phyloP scores from a whole-genome alignment of 1,284 basidiomycete genomes.

The Marasmius oreades region DNA sequence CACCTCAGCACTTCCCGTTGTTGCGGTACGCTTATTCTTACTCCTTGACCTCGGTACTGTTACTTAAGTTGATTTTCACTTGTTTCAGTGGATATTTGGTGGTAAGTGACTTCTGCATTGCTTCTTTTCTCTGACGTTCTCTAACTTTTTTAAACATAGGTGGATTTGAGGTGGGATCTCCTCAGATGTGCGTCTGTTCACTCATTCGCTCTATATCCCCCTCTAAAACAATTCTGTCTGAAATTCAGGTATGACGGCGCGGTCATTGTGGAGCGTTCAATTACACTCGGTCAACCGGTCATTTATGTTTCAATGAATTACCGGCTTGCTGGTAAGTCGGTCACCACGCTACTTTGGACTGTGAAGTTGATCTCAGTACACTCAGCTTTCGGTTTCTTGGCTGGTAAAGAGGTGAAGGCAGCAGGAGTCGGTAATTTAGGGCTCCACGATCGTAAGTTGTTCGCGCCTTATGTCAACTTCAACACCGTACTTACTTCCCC shows the following conservation, averaged over 20 bases:
- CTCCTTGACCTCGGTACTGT: background rate
- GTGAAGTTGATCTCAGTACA: background rate
- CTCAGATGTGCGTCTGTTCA: conserved; percentile 29
- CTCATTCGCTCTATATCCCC: background rate
- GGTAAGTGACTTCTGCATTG: conserved; percentile 27
- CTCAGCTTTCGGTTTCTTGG: conserved; percentile 36
- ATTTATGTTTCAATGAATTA: conserved; percentile 58
- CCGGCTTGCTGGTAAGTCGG: conserved; percentile 26
- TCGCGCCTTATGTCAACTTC: background rate
- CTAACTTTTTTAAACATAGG: conserved; percentile 26
- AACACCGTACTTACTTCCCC: background rate
- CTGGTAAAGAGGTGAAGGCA: conserved; percentile 37
- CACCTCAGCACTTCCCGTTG: conserved; percentile 47
- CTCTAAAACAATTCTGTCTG: conserved; percentile 13
- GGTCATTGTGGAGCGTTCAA: conserved; percentile 44
- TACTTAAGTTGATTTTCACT: background rate
- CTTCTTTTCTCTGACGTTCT: background rate
- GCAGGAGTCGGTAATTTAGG: conserved; percentile 47
- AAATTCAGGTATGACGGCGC: conserved; percentile 39
- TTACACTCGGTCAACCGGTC: conserved; percentile 41
- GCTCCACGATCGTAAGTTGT: conserved; percentile 34
- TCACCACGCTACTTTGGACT: background rate
- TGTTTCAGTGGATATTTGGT: conserved; percentile 51
- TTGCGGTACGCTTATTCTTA: conserved; percentile 35
- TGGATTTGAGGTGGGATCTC: conserved; percentile 39